These are phyloP conservation scores for Nannizzia gypsea DNA, from an alignment of 2,329 filamentous ascomycete species.

Conservation along the genomic window DNA sequence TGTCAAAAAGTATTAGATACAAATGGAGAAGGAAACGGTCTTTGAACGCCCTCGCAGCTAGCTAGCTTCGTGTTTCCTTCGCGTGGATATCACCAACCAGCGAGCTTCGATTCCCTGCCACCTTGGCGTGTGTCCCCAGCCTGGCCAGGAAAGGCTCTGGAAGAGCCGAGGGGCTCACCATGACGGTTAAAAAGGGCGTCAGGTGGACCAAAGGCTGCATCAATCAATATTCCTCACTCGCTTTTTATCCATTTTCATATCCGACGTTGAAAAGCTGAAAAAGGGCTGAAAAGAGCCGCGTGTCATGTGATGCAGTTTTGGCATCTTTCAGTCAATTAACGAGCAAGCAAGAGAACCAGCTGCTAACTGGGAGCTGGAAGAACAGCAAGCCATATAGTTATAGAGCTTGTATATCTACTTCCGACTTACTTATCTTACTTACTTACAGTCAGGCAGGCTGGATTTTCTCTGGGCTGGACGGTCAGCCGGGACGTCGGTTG, in stretches of 20 bases:
- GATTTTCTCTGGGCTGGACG: conserved; percentile 30
- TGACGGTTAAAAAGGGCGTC: neutral
- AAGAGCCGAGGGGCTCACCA: neutral
- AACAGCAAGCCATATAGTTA: neutral
- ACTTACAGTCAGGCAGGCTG: conserved; percentile 23
- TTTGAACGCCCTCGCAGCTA: neutral
- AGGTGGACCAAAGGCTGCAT: neutral
- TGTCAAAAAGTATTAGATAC: neutral
- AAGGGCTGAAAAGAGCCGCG: neutral
- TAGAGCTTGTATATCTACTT: neutral
- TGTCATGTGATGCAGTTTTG: neutral
- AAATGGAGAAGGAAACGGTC: neutral
- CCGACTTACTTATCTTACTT: neutral
- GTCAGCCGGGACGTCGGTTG: conserved; percentile 18
- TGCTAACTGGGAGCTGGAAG: neutral
- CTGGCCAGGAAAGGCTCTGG: neutral
- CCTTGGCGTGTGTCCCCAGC: neutral
- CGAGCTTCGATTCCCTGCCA: conserved; percentile 3
- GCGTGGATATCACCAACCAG: conserved; percentile 5
- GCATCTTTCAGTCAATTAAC: neutral
- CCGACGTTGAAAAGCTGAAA: neutral
- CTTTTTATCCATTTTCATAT: neutral
- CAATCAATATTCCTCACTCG: neutral
- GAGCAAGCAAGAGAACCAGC: neutral
- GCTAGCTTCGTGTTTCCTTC: conserved; percentile 5